Conservation (phyloP, 306 rosid species). For the Canavalia ensiformis region DNA sequence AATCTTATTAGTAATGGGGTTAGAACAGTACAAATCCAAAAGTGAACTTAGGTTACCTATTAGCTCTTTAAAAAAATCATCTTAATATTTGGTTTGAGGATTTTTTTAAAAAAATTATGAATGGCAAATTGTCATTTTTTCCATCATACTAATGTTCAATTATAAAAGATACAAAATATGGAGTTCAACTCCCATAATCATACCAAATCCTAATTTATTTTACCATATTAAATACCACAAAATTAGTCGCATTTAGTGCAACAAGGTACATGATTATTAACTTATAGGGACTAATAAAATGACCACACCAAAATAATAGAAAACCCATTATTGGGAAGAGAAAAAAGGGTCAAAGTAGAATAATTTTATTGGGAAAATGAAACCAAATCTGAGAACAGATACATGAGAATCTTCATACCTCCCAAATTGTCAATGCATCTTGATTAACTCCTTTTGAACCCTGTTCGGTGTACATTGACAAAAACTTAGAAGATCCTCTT, state of each 20-base stretch:
- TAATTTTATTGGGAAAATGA: background rate
- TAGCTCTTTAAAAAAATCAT: background rate
- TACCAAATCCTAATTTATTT: no score
- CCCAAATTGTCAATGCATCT: slow-evolving; percentile 88
- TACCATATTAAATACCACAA: no score
- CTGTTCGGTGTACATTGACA: slow-evolving; percentile 74
- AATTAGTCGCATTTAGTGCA: no score
- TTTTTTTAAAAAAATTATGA: background rate
- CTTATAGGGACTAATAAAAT: no score
- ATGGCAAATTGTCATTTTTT: background rate
- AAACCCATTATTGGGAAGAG: background rate
- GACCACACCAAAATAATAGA: no score
- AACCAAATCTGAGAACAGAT: background rate
- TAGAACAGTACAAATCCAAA: no score
- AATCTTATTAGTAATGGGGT: no score
- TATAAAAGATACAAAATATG: background rate
- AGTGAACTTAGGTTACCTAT: no score
- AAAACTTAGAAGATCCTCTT: slow-evolving; percentile 61
- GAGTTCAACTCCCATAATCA: background rate
- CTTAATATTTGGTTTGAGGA: background rate
- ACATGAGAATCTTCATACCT: slow-evolving; percentile 57
- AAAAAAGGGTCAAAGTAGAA: no score
- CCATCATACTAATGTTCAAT: no score
- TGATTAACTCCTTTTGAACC: slow-evolving; percentile 87
- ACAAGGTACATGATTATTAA: no score